Conservation (phyloP, 331 rosid species). For the Acacia concinna region DNA sequence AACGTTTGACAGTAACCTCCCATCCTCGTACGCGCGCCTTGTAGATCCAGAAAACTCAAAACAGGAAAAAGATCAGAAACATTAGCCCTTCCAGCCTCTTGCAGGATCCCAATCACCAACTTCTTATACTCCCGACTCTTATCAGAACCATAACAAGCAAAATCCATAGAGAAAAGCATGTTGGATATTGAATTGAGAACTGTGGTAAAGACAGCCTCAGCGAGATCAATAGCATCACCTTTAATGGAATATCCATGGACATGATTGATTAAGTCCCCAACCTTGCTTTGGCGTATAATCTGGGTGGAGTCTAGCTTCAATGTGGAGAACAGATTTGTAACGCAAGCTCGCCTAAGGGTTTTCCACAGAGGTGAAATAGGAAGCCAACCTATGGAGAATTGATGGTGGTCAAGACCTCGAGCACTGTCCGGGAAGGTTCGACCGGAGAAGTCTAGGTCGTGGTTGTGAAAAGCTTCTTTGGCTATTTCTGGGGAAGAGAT, state of each 20-base stretch:
- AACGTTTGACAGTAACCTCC: not conserved
- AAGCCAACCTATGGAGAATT: not conserved
- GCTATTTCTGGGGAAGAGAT: constrained; percentile 14
- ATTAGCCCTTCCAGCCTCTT: not conserved
- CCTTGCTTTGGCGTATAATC: not conserved
- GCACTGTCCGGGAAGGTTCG: not conserved
- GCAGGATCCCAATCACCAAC: not conserved
- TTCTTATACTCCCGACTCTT: not conserved
- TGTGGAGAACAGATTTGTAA: constrained; percentile 25
- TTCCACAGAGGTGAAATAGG: constrained; percentile 29
- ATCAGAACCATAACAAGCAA: not conserved
- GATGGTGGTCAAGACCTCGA: not conserved
- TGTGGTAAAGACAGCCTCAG: not conserved
- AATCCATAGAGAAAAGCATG: not conserved
- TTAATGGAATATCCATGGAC: not conserved
- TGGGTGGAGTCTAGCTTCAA: constrained; percentile 26
- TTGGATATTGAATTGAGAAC: not conserved
- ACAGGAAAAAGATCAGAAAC: not conserved
- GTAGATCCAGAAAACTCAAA: not conserved
- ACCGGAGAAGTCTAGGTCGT: not conserved
- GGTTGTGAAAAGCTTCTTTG: not conserved
- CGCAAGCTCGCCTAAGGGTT: constrained; percentile 20
- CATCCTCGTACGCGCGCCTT: not conserved
- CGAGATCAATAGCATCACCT: not conserved
- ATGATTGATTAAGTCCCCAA: not conserved